Base-by-base conservation (phyloP, 768 basidiomycete species). In the Trametes cubensis region DNA sequence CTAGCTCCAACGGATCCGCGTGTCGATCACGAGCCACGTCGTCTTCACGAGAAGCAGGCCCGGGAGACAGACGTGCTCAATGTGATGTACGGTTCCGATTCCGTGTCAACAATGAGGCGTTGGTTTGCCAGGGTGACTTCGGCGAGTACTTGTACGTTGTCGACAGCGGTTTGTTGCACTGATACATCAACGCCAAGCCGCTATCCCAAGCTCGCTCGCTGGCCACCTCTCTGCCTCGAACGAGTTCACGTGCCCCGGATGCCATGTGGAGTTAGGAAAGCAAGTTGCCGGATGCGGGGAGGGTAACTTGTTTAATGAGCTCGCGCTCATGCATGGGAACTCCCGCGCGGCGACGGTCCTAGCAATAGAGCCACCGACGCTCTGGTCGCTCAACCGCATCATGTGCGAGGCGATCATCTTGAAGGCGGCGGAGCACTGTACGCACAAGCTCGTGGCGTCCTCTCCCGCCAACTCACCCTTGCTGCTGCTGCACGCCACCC, bases 81-180 rank as follows among this genome's bases (percentile, higher is more conserved):
- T 58, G 97, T 97, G 25, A 98, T 99, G 95, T 90, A 89, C 73
- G 97, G n/a, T n/a, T n/a, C n/a, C n/a, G 98, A 77, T 82, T 86
- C 48, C 79, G 76, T 6, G 86, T 92, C 15, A 78, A 83, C 63
- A 88, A 89, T 63, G 88, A 95, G 66, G 88, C 95, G 18, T 89
- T 99, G 63, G 98, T 99, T 67, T 85, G 91, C 52, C 97, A 99
- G 75, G 97, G 97, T 48, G 95, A 97, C 67, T 91, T 93, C 20
- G 97, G 97, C 56, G 95, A 98, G 69, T 95, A 88, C 76, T 98
- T 98, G 74, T 99, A 99, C 75, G 92, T 98, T 55, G 94, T 98
- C 65, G 97, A 98, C 76, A 82, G 83, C 46, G 97, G 97, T 2
- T 77, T 86, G 60, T 80, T 98, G 63, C 82, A 95, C 67, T 91